These are phyloP conservation scores for Blastomyces emzantsi DNA, from an alignment of 2,329 filamentous ascomycete genomes.

Conservation along the genomic window DNA sequence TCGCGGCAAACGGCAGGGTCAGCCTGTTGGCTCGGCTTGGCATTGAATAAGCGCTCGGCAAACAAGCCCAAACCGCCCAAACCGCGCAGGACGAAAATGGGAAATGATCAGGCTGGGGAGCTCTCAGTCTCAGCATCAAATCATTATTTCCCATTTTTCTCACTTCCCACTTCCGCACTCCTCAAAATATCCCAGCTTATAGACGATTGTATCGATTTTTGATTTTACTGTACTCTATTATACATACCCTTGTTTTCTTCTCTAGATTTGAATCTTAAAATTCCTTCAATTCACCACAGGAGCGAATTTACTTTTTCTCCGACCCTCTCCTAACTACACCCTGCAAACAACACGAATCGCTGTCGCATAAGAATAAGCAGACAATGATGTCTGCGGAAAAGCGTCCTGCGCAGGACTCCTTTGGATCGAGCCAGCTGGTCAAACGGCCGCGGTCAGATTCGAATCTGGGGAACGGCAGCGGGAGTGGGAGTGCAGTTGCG, in stretches of 20 bases:
- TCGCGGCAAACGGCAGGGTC: no score
- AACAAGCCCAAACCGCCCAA: no score
- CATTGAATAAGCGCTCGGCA: neutral
- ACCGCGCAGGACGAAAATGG: no score
- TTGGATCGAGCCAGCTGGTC: conserved; percentile 65
- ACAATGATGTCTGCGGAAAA: conserved; percentile 80
- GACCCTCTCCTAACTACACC: neutral
- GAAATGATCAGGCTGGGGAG: no score
- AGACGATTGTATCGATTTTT: neutral
- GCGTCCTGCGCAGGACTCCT: conserved; percentile 76
- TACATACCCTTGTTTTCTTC: neutral
- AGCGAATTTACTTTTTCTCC: neutral
- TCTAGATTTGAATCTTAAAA: neutral
- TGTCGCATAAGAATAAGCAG: conserved; percentile 11
- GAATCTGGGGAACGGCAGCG: conserved; percentile 33
- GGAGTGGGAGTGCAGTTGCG: conserved; percentile 44
- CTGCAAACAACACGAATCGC: neutral
- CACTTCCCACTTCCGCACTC: neutral
- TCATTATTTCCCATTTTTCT: neutral
- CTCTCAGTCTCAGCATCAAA: no score
- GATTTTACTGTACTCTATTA: neutral
- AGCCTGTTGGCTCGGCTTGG: neutral
- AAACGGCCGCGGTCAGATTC: conserved; percentile 75
- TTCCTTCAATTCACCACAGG: neutral
- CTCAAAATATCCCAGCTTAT: neutral